Evolutionary conservation across 1,139 yeast species (phyloP), one percentile per base, ranked within the genome.

Genomic region (Yamadazyma dendronema): DNA sequence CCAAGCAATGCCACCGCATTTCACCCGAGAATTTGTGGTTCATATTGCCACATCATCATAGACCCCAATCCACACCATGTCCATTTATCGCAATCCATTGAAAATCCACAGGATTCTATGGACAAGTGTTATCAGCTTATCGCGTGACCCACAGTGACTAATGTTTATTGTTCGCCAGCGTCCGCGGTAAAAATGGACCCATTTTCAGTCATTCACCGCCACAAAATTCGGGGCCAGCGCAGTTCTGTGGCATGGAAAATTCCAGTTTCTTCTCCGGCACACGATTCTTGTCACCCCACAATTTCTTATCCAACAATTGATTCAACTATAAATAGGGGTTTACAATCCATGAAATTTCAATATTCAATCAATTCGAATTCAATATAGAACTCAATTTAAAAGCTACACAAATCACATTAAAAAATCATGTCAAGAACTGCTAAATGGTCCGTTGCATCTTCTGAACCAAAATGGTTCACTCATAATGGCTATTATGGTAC

Each of bases 361-460:
- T 9, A 19, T 21, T 4, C 12, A n/a, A 12, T 24, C 5, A 24
- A 7, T 24, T 24, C 11, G 27, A 24, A 11, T 11, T 24, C 12
- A 11, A 11, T 24, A 5, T 8, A 24, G 6, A 7, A 8, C 12
- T 17, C 24, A 11, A n/a, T 9, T 16, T 17, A 24, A 8, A n/a
- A 9, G 4, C 14, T n/a, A 22, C 22, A 28, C 22, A 19, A 31
- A 22, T 14, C 16, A n/a, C 12, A n/a, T 14, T 30, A n/a, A 7
- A 15, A 7, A n/a, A 36, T 17, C 5, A 87, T 87, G 96, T 78
- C 95, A 43, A 84, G 95, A 79, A 87, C 96, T 40, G 79, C 79
- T 62, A 83, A 87, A 66, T 83, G 92, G 83, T 77, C 83, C 28
- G 70, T 70, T 33, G 61, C 74, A 40, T 67, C 72, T 44, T 68